Evolutionary conservation across 768 basidiomycete genomes (phyloP), one percentile per base, ranked within the genome.

Genomic region (Mycena chlorophos): DNA sequence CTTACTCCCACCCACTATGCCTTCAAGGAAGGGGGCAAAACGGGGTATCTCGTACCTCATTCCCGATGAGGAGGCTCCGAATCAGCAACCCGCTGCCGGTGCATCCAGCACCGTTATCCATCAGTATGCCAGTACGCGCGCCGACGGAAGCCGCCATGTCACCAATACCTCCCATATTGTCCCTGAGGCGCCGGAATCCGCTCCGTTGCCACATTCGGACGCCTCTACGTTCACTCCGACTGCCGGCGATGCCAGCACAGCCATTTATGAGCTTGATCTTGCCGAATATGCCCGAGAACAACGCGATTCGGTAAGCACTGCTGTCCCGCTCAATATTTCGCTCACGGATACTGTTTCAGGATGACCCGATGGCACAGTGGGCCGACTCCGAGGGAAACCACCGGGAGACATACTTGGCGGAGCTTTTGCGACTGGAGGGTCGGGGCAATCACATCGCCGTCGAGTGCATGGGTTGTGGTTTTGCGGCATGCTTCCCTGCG

Each of bases 381-480:
- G 50, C 26, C 12, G n/a, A n/a, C n/a, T n/a, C n/a, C n/a, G n/a
- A n/a, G n/a, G 34, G 39, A 14, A 45, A 56, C 20, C 26, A 49
- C 22, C n/a, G 39, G 2, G 26, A 37, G 20, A 8, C 22, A 13
- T 66, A 47, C 40, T 40, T 67, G 2, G 56, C 55, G 1, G 65
- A 67, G 40, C n/a, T 64, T 5, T 27, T 66, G 8, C 45, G 58
- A 6, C 52, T 51, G 6, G 56, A 66, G 17, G 63, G 63, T 1
- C 51, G 37, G 1, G 56, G 43, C 4, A 49, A 30, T 12, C 50
- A 51, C n/a, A 13, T 4, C 1, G 20, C n/a, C 20, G 1, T 14
- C 1, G 8, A 16, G 1, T 64, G 60, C 25, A 14, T 0, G 0
- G 14, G 49, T 3, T 53, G 54, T 31, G 1, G 3, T 5, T 8